Evolutionary conservation across 1,139 yeast species (phyloP), one percentile per base, ranked within the genome.

Genomic region (Magnusiomyces suaveolens): DNA sequence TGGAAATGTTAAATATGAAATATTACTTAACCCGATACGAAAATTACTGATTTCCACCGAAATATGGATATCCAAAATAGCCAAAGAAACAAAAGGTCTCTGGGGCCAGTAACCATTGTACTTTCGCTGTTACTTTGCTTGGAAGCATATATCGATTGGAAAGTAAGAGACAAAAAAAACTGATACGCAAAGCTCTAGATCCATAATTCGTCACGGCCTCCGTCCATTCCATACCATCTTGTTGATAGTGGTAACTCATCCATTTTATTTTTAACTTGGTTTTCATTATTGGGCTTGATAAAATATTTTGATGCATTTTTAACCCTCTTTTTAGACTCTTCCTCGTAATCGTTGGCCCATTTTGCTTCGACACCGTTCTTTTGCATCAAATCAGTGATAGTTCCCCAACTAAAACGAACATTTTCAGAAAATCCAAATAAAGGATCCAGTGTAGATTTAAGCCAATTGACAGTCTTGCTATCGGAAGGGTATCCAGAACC

Each of bases 401-500:
- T 92, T 64, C 87, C 94, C 98, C 99, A 92, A 50, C 95, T 88
- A 64, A 85, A 92, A 54, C 99, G 71, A 2, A 87, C 82, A 50
- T 88, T 73, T 52, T 76, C 76, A 50, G 81, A 78, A 97, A 97
- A 94, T 0, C 98, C 98, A 70, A 87, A 87, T 21, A 90, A 74
- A 2, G 79, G 79, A 65, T 87, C 88, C 38, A 86, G 80, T 46
- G 76, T 72, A 0, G 68, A 62, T 48, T 77, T 75, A 48, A 92
- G 72, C 96, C 96, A 94, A 29, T 65, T 64, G 20, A 80, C 76
- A 0, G 98, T 92, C 57, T 81, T 80, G 3, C 96, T 94, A 68
- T 94, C 98, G 2, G 94, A 80, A 0, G 98, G 98, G 66, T 92
- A 92, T 0, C 98, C 98, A 0, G 95, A 86, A 0, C 97, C 97